Evolutionary conservation across 225 moss, liverwort and hornwort species (phyloP).

Genomic region (Physcomitrium patens): DNA sequence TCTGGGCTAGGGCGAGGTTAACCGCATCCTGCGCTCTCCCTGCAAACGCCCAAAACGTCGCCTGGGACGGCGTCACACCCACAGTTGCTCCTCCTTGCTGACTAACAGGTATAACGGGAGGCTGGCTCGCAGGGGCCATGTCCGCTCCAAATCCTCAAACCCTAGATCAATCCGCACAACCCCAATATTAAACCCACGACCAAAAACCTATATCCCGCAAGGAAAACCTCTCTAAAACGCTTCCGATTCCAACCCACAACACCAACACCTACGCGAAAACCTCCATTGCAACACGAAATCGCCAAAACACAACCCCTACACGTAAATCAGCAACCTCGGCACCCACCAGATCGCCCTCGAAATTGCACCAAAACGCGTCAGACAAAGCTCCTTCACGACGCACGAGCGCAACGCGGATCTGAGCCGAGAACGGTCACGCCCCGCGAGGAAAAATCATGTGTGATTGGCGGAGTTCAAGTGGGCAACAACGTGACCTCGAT

Average conservation of each 20-base stretch:
- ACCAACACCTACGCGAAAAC: neutral
- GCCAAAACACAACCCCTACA: neutral
- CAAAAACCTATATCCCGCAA: neutral
- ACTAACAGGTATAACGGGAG: constrained; percentile 50
- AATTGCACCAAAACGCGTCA: neutral
- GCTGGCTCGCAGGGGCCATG: constrained; percentile 44
- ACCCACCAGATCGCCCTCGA: neutral
- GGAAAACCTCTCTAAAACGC: neutral
- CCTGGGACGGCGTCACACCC: constrained; percentile 46
- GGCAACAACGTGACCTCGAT: too few species aligned
- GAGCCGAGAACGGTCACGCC: neutral
- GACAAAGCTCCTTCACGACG: neutral
- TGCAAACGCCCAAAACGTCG: constrained; percentile 50
- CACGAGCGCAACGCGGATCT: neutral
- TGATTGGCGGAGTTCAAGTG: too few species aligned
- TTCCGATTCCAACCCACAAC: too few species aligned
- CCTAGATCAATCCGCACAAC: constrained; percentile 8
- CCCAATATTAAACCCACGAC: neutral
- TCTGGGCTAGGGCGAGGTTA: constrained; percentile 67
- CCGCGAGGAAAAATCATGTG: too few species aligned
- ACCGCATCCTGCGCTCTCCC: constrained; percentile 60
- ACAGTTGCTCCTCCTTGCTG: constrained; percentile 50
- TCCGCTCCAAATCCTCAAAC: neutral
- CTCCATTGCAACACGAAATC: neutral
- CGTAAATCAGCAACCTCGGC: too few species aligned